A percentile compares a stretch with the other conserved stretches of the same genome.
phyloP scores from a whole-genome alignment of 2,329 filamentous ascomycete genomes.

The Fusarium luffae region DNA sequence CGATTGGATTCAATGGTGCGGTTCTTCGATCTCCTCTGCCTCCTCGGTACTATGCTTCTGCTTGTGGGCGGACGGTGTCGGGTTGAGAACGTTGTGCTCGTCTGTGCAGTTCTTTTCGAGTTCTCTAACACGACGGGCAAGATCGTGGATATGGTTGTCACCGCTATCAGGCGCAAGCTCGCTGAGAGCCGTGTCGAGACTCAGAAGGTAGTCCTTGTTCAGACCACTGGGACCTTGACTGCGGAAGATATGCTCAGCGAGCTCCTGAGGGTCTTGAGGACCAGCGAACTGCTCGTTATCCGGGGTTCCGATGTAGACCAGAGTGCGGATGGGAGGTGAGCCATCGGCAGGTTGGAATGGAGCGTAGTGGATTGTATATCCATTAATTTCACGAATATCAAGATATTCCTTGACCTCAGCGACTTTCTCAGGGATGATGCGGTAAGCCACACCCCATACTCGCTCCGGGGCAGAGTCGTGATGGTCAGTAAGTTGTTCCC shows the following conservation, averaged over 20 bases:
- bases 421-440: slow-evolving; percentile 78
- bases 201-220: slow-evolving; percentile 89
- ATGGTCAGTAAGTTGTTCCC: slow-evolving; percentile 79
- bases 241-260: slow-evolving; percentile 83
- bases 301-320: slow-evolving; percentile 95
- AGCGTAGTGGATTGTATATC: slow-evolving; percentile 93
- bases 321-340: slow-evolving; percentile 59
- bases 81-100: slow-evolving; percentile 16
- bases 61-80: slow-evolving; percentile 31
- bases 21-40: slow-evolving; percentile 48
- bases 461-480: slow-evolving; percentile 69
- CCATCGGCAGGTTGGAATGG: slow-evolving; percentile 72
- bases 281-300: slow-evolving; percentile 93
- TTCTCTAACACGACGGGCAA: slow-evolving; percentile 76
- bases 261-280: slow-evolving; percentile 78
- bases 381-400: slow-evolving; percentile 96
- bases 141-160: slow-evolving; percentile 86
- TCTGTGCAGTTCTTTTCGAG: slow-evolving; percentile 54
- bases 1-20: slow-evolving; percentile 1
- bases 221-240: slow-evolving; percentile 86
- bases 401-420: slow-evolving; percentile 88
- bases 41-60: slow-evolving; percentile 43
- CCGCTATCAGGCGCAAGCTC: slow-evolving; percentile 79
- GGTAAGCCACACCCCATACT: slow-evolving; percentile 95
- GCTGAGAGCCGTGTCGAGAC: slow-evolving; percentile 79